Percentiles rank a stretch among this genome's conserved stretches.
Evolutionary conservation across 306 rosid genomes (phyloP).

Genomic region (Coriaria nepalensis): DNA sequence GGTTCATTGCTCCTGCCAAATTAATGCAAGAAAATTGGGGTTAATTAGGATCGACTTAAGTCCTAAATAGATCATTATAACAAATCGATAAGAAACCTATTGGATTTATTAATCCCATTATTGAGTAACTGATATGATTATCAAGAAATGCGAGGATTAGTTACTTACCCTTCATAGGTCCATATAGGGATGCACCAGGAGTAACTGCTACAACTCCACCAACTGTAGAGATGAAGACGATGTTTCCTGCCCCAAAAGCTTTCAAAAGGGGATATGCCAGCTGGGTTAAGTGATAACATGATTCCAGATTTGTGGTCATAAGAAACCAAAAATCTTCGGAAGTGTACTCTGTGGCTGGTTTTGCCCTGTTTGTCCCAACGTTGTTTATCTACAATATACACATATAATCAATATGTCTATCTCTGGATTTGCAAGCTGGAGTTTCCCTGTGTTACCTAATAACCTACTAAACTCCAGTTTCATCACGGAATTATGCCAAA

Average conservation of each 20-base stretch:
- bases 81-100: no score
- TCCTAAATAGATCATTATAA: no score
- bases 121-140: no score
- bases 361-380: constrained; percentile 64
- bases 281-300: constrained; percentile 56
- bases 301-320: constrained; percentile 58
- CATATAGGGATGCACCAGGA: constrained; percentile 61
- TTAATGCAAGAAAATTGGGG: no score
- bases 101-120: no score
- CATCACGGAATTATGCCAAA: no score
- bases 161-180: constrained; percentile 81
- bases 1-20: constrained; percentile 73
- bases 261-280: constrained; percentile 56
- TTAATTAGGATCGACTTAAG: no score
- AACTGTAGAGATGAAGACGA: constrained; percentile 58
- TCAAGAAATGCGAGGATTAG: no score
- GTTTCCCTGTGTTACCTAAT: no score
- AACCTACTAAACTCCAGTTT: no score
- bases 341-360: constrained; percentile 49
- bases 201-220: constrained; percentile 58
- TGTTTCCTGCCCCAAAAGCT: constrained; percentile 47
- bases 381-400: constrained; percentile 33
- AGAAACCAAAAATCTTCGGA: constrained; percentile 46
- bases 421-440: no score
- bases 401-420: no score